These are phyloP conservation scores for Saccharomyces cerevisiae DNA, from an alignment of 805 yeast genomes.

Conservation along the genomic window DNA sequence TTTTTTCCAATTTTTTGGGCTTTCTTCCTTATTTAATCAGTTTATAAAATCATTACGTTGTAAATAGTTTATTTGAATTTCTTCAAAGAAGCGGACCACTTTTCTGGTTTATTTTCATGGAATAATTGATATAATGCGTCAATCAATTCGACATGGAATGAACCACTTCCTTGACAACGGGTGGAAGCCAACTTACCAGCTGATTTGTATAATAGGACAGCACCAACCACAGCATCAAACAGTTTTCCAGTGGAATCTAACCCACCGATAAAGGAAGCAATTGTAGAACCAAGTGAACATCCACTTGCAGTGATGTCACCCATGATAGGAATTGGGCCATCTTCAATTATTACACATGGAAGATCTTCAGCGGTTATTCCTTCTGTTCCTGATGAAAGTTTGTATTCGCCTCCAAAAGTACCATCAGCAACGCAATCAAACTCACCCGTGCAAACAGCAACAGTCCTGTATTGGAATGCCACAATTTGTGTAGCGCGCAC, in stretches of 20 bases:
- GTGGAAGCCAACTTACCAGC: conserved; percentile 52
- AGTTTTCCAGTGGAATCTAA: conserved; percentile 28
- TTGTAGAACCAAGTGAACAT: conserved; percentile 68
- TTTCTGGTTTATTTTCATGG: conserved; percentile 17
- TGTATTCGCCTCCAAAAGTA: conserved; percentile 19
- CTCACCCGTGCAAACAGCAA: conserved; percentile 68
- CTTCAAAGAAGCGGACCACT: conserved; percentile 19
- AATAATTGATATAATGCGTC: conserved; percentile 25
- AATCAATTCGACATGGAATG: conserved; percentile 25
- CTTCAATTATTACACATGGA: conserved; percentile 30
- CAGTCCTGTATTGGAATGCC: conserved; percentile 43
- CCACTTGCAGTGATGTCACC: conserved; percentile 74
- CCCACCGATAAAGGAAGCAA: conserved; percentile 51
- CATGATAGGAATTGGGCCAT: conserved; percentile 59
- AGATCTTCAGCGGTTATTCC: conserved; percentile 13
- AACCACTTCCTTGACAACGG: conserved; percentile 31
- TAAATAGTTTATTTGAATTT: conserved; percentile 9
- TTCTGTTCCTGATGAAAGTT: conserved; percentile 12
- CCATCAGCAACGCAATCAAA: conserved; percentile 47
- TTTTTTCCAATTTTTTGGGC: neutral
- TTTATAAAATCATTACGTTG: conserved; percentile 1
- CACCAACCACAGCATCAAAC: conserved; percentile 43
- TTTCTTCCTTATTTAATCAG: neutral
- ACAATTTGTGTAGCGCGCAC: conserved; percentile 39
- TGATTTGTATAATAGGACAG: conserved; percentile 48